Base-by-base conservation (phyloP, 2,329 filamentous ascomycete species). In the Cordyceps cicadae region DNA sequence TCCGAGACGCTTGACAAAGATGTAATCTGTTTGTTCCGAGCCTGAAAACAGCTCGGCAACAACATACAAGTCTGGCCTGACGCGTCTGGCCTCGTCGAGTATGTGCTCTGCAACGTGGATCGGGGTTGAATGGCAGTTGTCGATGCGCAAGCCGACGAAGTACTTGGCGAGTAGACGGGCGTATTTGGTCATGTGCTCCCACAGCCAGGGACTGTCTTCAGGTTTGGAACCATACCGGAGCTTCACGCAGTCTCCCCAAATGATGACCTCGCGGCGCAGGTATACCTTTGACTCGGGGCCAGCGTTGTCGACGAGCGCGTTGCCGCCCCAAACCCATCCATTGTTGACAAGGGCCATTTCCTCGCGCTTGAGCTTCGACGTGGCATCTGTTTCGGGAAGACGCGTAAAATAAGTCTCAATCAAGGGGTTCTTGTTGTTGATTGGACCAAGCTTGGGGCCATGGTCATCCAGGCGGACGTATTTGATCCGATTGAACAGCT, bases 161-260 rank as follows among this genome's bases (percentile, higher is more conserved):
- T 96, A 92, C 71, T 92, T 96, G 61, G 95, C 94, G 81, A 99
- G 87, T 70, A 94, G 82, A 43, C 88, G 86, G 4, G 92, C 95
- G 71, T 99, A 99, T 67, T 88, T 86, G 43, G 89, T 90, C 92
- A 99, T 99, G 71, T 90, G 90, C 9, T 96, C 86, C 94, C 94
- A 99, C 9, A 99, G 79, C 78, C 86, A 99, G 0, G 94, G 93
- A 67, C 88, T 97, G 71, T 97, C 94, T 58, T 92, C 76, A 0
- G 88, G 89, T 0, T 85, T 81, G 29, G 78, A 81, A 39, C 94
- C 94, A 70, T 97, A 99, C 19, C 94, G 87, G 58, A 99, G 81
- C 78, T 99, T 99, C 64, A 97, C 94, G 71, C 95, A 99, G 71
- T 99, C 94, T 15, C 93, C 92, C 94, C 94, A 99, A 34, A 97